A percentile compares a stretch with the other conserved stretches of the same genome.
Evolutionary conservation across 352 stramenopile species (phyloP).

Genomic region (Globisporangium cystogenes): DNA sequence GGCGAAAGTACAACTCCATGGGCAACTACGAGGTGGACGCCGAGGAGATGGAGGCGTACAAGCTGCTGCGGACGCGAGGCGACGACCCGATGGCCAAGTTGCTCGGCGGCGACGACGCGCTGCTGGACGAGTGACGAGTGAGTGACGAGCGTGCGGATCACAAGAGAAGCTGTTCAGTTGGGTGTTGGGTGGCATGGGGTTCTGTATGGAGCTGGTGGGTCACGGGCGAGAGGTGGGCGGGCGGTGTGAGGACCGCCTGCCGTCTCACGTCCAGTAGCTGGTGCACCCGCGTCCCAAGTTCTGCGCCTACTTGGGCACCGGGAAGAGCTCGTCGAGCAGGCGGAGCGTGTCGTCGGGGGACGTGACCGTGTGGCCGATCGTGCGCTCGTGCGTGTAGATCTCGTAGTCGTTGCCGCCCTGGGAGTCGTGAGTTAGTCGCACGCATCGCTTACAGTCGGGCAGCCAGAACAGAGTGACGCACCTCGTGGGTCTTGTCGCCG

Average conservation of each 20-base stretch:
- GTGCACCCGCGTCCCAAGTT: neutral
- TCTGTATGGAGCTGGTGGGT: neutral
- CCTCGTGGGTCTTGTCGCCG: conserved; percentile 98
- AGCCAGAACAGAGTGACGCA: no score
- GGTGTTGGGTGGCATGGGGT: no score
- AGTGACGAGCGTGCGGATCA: neutral
- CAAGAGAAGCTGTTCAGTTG: neutral
- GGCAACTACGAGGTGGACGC: conserved; percentile 88
- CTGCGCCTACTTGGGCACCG: conserved; percentile 38
- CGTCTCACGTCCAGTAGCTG: no score
- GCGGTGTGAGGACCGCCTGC: no score
- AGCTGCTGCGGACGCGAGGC: conserved; percentile 78
- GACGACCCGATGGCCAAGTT: conserved; percentile 96
- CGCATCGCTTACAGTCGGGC: no score
- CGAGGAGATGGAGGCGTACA: conserved; percentile 96
- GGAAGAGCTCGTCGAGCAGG: conserved; percentile 96
- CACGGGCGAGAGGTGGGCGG: no score
- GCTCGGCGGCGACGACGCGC: conserved; percentile 36
- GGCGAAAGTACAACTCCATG: conserved; percentile 95
- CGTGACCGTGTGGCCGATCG: conserved; percentile 96
- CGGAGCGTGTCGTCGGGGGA: conserved; percentile 96
- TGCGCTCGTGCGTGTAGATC: conserved; percentile 96
- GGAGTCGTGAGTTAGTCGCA: neutral
- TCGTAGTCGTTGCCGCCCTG: conserved; percentile 98
- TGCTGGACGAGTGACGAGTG: conserved; percentile 24